A percentile compares a stretch with the other conserved stretches of the same genome.
Evolutionary conservation across 2,329 filamentous ascomycete genomes (phyloP).

Genomic region (Hansfordia pulvinata): DNA sequence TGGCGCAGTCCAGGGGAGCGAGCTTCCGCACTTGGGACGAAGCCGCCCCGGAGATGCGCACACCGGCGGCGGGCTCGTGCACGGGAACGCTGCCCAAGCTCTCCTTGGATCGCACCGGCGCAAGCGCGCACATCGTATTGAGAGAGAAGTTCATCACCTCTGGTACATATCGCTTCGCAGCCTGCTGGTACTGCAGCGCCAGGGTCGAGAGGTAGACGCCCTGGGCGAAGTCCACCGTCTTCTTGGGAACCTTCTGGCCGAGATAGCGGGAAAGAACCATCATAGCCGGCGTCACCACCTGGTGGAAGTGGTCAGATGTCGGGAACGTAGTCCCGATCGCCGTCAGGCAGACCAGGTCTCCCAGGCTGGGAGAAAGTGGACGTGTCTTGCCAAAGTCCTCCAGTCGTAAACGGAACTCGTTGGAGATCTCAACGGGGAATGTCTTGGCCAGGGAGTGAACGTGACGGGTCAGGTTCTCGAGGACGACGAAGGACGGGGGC

Average conservation of each 20-base stretch:
- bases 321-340: slow-evolving; percentile 79
- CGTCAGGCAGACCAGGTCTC: slow-evolving; percentile 73
- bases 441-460: slow-evolving; percentile 85
- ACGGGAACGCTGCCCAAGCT: slow-evolving; percentile 45
- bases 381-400: slow-evolving; percentile 34
- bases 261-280: slow-evolving; percentile 76
- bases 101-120: slow-evolving; percentile 35
- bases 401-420: slow-evolving; percentile 65
- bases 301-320: slow-evolving; percentile 94
- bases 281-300: slow-evolving; percentile 82
- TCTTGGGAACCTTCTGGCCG: slow-evolving; percentile 58
- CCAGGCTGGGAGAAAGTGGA: slow-evolving; percentile 39
- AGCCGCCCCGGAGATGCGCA: slow-evolving; percentile 33
- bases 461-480: slow-evolving; percentile 78
- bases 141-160: slow-evolving; percentile 74
- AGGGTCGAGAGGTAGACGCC: slow-evolving; percentile 73
- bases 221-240: slow-evolving; percentile 51
- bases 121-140: slow-evolving; percentile 57
- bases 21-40: slow-evolving; percentile 34
- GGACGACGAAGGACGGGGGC: slow-evolving; percentile 44
- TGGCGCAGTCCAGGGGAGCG: slow-evolving; percentile 42
- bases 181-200: slow-evolving; percentile 65
- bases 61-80: slow-evolving; percentile 37
- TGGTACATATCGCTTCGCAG: slow-evolving; percentile 79
- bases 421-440: slow-evolving; percentile 65